phyloP scores from a whole-genome alignment of 2,329 filamentous ascomycete genomes.

The Botrytis porri region DNA sequence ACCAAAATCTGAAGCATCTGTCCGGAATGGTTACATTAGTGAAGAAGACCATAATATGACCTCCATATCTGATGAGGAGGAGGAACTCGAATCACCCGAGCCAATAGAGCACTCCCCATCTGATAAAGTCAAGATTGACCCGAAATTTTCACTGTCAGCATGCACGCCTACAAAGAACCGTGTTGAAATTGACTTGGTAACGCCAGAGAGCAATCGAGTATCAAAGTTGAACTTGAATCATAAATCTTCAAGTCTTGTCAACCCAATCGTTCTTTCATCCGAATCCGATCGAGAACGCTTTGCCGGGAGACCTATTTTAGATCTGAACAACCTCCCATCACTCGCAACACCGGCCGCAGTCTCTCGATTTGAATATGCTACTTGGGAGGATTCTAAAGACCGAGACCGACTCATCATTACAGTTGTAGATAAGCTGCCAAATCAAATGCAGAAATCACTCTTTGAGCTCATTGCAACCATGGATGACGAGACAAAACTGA shows the following conservation, averaged over 20 bases:
- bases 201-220: neutral
- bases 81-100: neutral
- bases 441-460: conserved; percentile 1
- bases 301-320: neutral
- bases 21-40: neutral
- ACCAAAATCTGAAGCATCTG: neutral
- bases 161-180: neutral
- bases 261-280: conserved; percentile 24
- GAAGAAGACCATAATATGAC: neutral
- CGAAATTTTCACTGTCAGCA: neutral
- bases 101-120: neutral
- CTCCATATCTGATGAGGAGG: neutral
- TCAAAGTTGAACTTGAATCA: neutral
- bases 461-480: conserved; percentile 18
- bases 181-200: neutral
- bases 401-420: conserved; percentile 45
- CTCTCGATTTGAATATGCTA: conserved; percentile 24
- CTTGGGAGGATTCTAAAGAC: conserved; percentile 30
- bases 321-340: conserved; percentile 26
- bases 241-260: neutral
- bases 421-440: conserved; percentile 23
- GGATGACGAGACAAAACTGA: conserved; percentile 17
- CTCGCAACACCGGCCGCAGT: conserved; percentile 29
- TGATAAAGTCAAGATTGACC: neutral
- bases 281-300: conserved; percentile 23